Evolutionary conservation across 148 eudicot species (phyloP).

Genomic region (Rhododendron henanense): DNA sequence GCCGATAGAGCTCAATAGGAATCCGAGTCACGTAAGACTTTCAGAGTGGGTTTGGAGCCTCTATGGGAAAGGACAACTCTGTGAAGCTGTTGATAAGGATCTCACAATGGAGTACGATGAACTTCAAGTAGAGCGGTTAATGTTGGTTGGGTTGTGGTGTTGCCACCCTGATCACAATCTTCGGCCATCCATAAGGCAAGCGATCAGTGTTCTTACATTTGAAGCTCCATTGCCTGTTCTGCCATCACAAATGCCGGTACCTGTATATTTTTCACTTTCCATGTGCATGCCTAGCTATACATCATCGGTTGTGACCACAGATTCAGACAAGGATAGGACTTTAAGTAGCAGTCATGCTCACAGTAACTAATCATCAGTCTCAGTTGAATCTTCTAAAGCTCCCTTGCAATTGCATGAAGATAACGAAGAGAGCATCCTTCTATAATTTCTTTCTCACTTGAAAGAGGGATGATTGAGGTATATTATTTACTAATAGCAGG

Average conservation of each 20-base stretch:
- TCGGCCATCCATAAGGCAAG: slow-evolving; percentile 1
- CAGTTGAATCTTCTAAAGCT: background rate
- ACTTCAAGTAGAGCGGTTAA: background rate
- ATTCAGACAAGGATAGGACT: background rate
- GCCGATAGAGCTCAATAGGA: background rate
- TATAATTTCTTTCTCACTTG: background rate
- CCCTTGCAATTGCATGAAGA: background rate
- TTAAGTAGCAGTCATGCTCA: background rate
- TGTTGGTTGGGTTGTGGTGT: slow-evolving; percentile 1
- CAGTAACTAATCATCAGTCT: background rate
- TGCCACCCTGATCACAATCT: background rate
- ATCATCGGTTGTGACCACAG: background rate
- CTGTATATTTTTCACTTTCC: background rate
- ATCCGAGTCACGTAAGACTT: background rate
- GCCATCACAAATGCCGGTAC: background rate
- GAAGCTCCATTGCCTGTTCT: background rate
- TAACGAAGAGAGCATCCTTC: background rate
- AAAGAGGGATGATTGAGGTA: background rate
- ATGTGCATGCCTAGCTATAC: background rate
- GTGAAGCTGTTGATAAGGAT: background rate
- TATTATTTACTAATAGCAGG: background rate
- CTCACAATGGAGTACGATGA: background rate
- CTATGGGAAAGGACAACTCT: background rate
- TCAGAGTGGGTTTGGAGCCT: slow-evolving; percentile 1
- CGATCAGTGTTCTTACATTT: background rate